A percentile compares a stretch with the other conserved stretches of the same genome.
These are phyloP conservation scores for Actinidia polygama DNA, from an alignment of 179 eudicot genomes.

Conservation along the genomic window DNA sequence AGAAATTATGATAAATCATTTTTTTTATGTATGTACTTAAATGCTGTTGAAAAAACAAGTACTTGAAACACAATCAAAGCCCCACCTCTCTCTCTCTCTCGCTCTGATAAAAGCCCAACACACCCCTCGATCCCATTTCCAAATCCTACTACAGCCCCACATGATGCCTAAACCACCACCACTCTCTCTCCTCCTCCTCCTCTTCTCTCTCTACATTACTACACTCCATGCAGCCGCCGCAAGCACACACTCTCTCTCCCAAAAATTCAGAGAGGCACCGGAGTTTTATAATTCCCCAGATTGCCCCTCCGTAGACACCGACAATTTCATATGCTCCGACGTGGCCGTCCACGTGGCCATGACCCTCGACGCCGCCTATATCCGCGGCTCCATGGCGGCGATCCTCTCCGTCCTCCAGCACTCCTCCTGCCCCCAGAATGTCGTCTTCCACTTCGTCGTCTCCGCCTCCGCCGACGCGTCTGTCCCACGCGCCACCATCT, in stretches of 20 bases:
- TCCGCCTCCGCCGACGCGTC: slow-evolving; percentile 43
- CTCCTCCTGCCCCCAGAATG: slow-evolving; percentile 65
- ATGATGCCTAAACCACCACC: slow-evolving; percentile 24
- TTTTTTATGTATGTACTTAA: background rate
- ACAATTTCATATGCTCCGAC: slow-evolving; percentile 38
- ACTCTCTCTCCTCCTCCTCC: background rate
- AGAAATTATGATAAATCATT: background rate
- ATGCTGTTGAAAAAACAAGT: no score
- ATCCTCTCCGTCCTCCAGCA: slow-evolving; percentile 67
- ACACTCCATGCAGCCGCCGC: background rate
- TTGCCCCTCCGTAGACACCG: slow-evolving; percentile 40
- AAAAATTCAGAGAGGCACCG: slow-evolving; percentile 67
- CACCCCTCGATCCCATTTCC: slow-evolving; percentile 5
- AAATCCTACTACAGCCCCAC: slow-evolving; percentile 17
- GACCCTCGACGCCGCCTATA: slow-evolving; percentile 69
- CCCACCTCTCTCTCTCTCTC: background rate
- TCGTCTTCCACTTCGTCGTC: slow-evolving; percentile 63
- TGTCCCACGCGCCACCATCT: slow-evolving; percentile 40
- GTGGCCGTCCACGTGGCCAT: slow-evolving; percentile 68
- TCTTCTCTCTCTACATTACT: slow-evolving; percentile 14
- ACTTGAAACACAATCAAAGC: slow-evolving; percentile 6
- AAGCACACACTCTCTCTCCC: background rate
- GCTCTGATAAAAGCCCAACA: background rate
- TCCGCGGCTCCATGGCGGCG: slow-evolving; percentile 85
- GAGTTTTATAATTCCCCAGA: slow-evolving; percentile 63